Base-by-base conservation (phyloP, 768 basidiomycete genomes). In the Kwoniella dejecticola region DNA sequence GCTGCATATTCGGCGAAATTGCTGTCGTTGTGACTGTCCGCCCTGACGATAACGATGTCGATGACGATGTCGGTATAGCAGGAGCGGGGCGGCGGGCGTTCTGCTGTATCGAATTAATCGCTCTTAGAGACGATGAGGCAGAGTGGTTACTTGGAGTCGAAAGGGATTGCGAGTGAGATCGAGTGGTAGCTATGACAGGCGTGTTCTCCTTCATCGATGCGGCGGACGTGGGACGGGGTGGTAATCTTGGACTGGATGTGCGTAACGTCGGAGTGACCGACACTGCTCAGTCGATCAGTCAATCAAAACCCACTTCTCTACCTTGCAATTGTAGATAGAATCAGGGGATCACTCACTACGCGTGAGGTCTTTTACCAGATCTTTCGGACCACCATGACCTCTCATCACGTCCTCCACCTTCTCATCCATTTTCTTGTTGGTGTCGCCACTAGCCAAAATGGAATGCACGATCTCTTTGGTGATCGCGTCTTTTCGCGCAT, bases 401-500 rank as follows among this genome's bases (percentile, higher is more conserved):
- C 53, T 56, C 31, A 66, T 13, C 4, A 29, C 48, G 19, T 41
- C n/a, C 45, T 64, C 66, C 27, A 70, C 68, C 46, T 64, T 50
- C 10, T 52, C 56, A 42, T 62, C 62, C 3, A 72, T 29, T 24
- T 46, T 57, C 40, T 40, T n/a, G n/a, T n/a, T 46, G 1, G 55
- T 55, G 8, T 36, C 48, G 21, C 54, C 55, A 30, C 42, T 38
- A 12, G 42, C 15, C 23, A 63, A 47, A 5, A 74, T 54, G 12
- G 57, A 38, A 15, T 60, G 47, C 30, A 68, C 33, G 5, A 75
- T 63, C 52, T 66, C 63, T 42, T 62, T 63, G 31, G 64, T 60
- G 42, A 97, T 80, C 3, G 84, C 82, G 1, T 84, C 83, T 62
- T 86, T 87, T 79, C 91, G 96, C 2, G 81, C 82, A 15, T 85